Evolutionary conservation across 1,139 yeast species (phyloP).

Genomic region (Geotrichum citri-aurantii): DNA sequence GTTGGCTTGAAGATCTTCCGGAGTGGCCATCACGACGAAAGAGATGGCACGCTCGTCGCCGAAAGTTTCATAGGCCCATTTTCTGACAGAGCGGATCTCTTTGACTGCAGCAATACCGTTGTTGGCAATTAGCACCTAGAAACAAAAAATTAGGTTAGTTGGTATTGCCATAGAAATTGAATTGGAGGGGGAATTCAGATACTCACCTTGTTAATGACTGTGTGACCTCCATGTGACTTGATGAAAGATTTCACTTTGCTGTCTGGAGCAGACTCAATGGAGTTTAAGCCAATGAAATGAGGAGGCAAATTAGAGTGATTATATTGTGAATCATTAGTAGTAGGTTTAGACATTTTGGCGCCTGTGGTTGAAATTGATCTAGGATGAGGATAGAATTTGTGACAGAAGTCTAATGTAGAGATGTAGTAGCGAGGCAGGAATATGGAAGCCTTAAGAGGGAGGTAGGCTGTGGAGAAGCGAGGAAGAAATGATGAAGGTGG

Average conservation of each 20-base stretch:
- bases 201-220: conserved; percentile 66
- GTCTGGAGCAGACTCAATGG: conserved; percentile 66
- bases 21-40: conserved; percentile 98
- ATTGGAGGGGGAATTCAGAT: not conserved
- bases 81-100: conserved; percentile 92
- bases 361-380: not conserved
- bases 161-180: not conserved
- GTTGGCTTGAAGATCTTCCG: conserved; percentile 93
- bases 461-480: not conserved
- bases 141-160: not conserved
- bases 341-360: not conserved
- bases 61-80: conserved; percentile 98
- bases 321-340: conserved; percentile 15
- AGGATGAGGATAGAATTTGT: not conserved
- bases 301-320: conserved; percentile 45
- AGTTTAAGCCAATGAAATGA: conserved; percentile 76
- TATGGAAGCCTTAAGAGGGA: not conserved
- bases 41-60: conserved; percentile 91
- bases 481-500: not conserved
- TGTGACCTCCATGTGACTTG: conserved; percentile 82
- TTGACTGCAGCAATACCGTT: conserved; percentile 99
- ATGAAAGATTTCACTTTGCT: conserved; percentile 78
- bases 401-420: not conserved
- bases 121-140: conserved; percentile 75
- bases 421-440: not conserved